phyloP scores from a whole-genome alignment of 148 eudicot species.

The Arctostaphylos glauca region DNA sequence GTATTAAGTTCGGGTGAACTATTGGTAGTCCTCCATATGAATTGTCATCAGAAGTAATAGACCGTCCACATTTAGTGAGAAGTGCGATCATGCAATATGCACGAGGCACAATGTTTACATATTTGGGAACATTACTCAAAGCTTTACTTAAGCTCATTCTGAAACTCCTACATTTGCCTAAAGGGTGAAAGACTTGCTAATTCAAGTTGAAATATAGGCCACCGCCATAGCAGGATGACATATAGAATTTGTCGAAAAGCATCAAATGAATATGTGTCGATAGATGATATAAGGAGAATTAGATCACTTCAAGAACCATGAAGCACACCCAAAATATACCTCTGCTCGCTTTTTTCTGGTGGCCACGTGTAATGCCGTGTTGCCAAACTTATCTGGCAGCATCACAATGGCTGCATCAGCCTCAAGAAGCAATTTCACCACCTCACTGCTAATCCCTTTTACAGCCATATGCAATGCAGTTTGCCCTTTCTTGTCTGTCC shows the following conservation, averaged over 20 bases:
- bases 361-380: slow-evolving; percentile 82
- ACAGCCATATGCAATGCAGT: slow-evolving; percentile 93
- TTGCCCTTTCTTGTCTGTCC: slow-evolving; percentile 76
- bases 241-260: not conserved
- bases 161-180: not conserved
- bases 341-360: slow-evolving; percentile 76
- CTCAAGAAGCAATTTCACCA: slow-evolving; percentile 68
- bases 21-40: not conserved
- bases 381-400: slow-evolving; percentile 74
- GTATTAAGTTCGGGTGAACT: not conserved
- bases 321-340: slow-evolving; percentile 37
- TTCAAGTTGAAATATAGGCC: not conserved
- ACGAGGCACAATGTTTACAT: slow-evolving; percentile 1
- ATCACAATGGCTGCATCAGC: slow-evolving; percentile 80
- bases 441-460: slow-evolving; percentile 67
- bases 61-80: not conserved
- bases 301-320: not conserved
- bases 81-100: not conserved
- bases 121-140: not conserved
- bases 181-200: not conserved
- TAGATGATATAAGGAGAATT: not conserved
- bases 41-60: not conserved
- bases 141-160: not conserved
- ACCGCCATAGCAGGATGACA: not conserved
- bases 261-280: not conserved